phyloP scores from a whole-genome alignment of 306 rosid genomes.

The Vigna hirtella region DNA sequence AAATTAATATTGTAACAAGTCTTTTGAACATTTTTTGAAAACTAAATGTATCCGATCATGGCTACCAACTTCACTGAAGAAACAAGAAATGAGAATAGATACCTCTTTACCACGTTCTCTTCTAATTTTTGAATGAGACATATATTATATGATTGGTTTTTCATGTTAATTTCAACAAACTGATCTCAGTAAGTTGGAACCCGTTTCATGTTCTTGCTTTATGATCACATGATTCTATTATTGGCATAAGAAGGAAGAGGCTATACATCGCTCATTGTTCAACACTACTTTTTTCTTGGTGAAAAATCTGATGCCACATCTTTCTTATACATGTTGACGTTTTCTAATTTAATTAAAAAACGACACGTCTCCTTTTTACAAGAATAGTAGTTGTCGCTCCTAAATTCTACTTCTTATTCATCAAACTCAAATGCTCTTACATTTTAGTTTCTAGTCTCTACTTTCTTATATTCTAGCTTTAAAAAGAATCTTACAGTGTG shows the following conservation, averaged over 20 bases:
- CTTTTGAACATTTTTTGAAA: constrained; percentile 22
- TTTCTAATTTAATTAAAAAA: neutral
- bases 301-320: neutral
- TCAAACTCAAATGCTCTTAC: too few relatives aligned
- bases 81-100: constrained; percentile 12
- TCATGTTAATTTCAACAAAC: neutral
- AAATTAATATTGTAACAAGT: constrained; percentile 7
- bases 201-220: neutral
- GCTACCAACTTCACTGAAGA: constrained; percentile 1
- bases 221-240: neutral
- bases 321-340: neutral
- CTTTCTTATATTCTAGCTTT: too few relatives aligned
- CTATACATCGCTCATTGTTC: neutral
- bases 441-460: too few relatives aligned
- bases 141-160: neutral
- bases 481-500: too few relatives aligned
- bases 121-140: constrained; percentile 36
- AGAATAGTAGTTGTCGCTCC: too few relatives aligned
- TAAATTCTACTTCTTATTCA: too few relatives aligned
- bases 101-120: constrained; percentile 25
- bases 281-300: too few relatives aligned
- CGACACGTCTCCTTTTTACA: too few relatives aligned
- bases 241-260: neutral
- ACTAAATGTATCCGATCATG: constrained; percentile 16
- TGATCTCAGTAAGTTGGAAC: neutral